Evolutionary conservation across 2,329 filamentous ascomycete genomes (phyloP).

Genomic region (Ophiocordyceps camponoti-saundersi): DNA sequence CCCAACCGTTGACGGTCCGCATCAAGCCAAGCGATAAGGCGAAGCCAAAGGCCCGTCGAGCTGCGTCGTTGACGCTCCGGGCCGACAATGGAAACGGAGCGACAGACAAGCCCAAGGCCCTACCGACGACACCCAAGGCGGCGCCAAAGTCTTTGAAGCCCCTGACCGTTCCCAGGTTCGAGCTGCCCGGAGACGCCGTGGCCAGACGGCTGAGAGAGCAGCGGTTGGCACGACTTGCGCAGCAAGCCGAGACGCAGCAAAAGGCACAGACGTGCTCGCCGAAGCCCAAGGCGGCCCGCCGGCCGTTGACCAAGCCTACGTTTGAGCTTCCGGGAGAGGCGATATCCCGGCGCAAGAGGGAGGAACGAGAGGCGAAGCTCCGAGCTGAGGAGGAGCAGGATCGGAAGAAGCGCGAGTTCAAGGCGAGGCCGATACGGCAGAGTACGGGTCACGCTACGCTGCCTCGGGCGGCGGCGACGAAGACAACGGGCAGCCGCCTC

Average conservation of each 20-base stretch:
- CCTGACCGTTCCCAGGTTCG: conserved; percentile 37
- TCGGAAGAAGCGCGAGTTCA: conserved; percentile 43
- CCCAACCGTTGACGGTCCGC: conserved; percentile 17
- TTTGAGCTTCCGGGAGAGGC: conserved; percentile 50
- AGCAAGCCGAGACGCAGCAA: conserved; percentile 16
- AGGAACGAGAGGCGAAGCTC: conserved; percentile 37
- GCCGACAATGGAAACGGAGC: conserved; percentile 6
- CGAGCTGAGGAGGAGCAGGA: conserved; percentile 43
- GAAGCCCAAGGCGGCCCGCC: conserved; percentile 33
- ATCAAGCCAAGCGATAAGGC: conserved; percentile 20
- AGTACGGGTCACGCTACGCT: conserved; percentile 21
- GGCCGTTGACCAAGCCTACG: conserved; percentile 31
- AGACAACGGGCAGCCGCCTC: conserved; percentile 39
- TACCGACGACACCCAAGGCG: conserved; percentile 18
- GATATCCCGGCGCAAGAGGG: conserved; percentile 35
- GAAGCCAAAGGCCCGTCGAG: conserved; percentile 22
- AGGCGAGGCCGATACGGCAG: conserved; percentile 37
- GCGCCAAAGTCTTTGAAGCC: conserved; percentile 34
- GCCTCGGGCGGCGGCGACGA: conserved; percentile 39
- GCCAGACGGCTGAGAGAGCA: conserved; percentile 40
- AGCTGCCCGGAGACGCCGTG: conserved; percentile 45
- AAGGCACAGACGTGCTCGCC: conserved; percentile 22
- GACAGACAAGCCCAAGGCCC: conserved; percentile 6
- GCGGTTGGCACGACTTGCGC: conserved; percentile 33
- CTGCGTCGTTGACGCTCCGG: conserved; percentile 21